Percentiles rank a stretch among this genome's conserved stretches.
Conservation (phyloP, 1,139 yeast genomes). For the Debaryomycetaceae sp. region DNA sequence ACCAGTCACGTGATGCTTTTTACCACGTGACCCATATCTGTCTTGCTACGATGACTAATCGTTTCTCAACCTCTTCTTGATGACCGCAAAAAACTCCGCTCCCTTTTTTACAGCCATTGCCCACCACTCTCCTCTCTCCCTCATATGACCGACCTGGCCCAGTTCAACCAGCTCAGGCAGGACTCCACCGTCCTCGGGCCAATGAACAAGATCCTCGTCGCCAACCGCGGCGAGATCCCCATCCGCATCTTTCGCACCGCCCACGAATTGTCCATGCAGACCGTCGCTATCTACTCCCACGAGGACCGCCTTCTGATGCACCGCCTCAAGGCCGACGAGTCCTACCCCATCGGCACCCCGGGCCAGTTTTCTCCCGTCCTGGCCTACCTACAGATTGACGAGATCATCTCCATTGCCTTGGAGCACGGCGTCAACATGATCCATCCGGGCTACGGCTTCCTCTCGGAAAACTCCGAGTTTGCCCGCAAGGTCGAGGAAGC, state of each 20-base stretch:
- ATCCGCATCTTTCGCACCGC: conserved; percentile 91
- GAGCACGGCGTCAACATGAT: conserved; percentile 87
- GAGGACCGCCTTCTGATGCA: conserved; percentile 95
- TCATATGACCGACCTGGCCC: conserved; percentile 11
- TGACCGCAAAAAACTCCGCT: no score
- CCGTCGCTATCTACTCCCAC: conserved; percentile 94
- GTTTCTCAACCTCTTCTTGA: no score
- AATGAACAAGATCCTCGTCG: conserved; percentile 73
- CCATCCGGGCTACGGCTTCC: conserved; percentile 97
- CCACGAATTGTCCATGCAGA: conserved; percentile 94
- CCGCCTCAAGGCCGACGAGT: conserved; percentile 85
- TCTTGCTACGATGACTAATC: no score
- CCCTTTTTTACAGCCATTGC: conserved; percentile 9
- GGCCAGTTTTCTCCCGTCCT: conserved; percentile 93
- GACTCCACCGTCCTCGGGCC: conserved; percentile 52
- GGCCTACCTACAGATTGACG: conserved; percentile 93
- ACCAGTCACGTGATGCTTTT: no score
- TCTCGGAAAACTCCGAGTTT: conserved; percentile 89
- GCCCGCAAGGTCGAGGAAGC: conserved; percentile 85
- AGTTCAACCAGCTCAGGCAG: conserved; percentile 45
- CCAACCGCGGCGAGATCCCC: conserved; percentile 94
- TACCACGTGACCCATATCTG: no score
- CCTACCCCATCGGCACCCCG: conserved; percentile 81
- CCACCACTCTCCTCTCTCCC: conserved; percentile 4
- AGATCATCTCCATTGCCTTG: conserved; percentile 83